These are phyloP conservation scores for Leccinum barrowsii DNA, from an alignment of 768 basidiomycete genomes.

Conservation along the genomic window DNA sequence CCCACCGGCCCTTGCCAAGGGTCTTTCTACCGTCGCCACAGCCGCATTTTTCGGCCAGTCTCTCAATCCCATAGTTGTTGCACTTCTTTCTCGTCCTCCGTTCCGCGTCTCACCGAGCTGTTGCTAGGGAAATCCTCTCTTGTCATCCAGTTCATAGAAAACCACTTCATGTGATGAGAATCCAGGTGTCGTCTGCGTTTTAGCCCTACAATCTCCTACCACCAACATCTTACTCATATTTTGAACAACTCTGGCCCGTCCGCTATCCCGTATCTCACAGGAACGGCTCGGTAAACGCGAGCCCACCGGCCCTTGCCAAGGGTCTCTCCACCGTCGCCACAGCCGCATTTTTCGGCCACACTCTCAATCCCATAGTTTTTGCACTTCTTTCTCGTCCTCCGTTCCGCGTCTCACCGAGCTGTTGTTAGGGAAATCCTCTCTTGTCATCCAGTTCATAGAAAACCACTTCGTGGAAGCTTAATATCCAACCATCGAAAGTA, in stretches of 20 bases:
- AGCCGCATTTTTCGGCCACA: slow-evolving; percentile 17
- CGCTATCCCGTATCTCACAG: slow-evolving; percentile 16
- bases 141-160: no score
- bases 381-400: slow-evolving; percentile 11
- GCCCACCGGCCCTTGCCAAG: slow-evolving; percentile 4
- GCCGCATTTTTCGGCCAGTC: no score
- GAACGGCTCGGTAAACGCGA: slow-evolving; percentile 30
- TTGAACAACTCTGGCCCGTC: slow-evolving; percentile 14
- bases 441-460: slow-evolving; percentile 91
- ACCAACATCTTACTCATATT: background rate
- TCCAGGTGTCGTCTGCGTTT: background rate
- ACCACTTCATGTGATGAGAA: no score
- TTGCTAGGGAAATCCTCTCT: no score
- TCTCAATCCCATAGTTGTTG: no score
- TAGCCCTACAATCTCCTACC: background rate
- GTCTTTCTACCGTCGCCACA: no score
- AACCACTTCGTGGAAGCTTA: slow-evolving; percentile 89
- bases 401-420: slow-evolving; percentile 16
- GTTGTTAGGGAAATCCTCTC: slow-evolving; percentile 83
- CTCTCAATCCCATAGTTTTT: slow-evolving; percentile 8
- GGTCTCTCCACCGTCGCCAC: slow-evolving; percentile 19
- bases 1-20: background rate
- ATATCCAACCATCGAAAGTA: slow-evolving; percentile 93
- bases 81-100: no score
- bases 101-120: no score